Base-by-base conservation (phyloP, 768 basidiomycete genomes). In the Lactarius sp. region DNA sequence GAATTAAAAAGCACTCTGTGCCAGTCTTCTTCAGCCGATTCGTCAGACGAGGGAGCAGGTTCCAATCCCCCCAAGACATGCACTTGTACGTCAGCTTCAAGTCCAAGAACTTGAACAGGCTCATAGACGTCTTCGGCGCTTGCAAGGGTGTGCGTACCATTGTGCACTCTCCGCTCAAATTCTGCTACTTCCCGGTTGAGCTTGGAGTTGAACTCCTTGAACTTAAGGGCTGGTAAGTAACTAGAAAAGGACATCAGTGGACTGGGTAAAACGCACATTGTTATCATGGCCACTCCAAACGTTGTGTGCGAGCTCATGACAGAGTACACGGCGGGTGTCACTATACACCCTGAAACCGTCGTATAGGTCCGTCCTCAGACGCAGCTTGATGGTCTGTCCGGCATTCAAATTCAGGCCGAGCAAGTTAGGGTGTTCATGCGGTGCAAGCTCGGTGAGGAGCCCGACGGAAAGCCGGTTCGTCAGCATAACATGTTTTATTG, bases 231-330 rank as follows among this genome's bases (percentile, higher is more conserved):
- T 36, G 33, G 34, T 34, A 16, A 39, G 16, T 33, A 31, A 34
- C 20, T 36, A 13, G 9, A 39, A 52, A 14, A n/a, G n/a, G 5
- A 6, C 16, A 7, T 20, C 10, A 53, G 14, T 20, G 41, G 31
- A 20, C 7, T n/a, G 36, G 50, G 44, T 39, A 52, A 52, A 22
- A 77, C 86, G 70, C 65, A 89, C 90, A 65, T 88, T 83, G 56
- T 90, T 79, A 69, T 87, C 85, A 68, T 92, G 89, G 65, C 85
- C 83, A 4, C 82, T 77, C 82, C 84, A 88, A 0, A 87, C 80
- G 68, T 90, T 91, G 71, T 92, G 89, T 22, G 88, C 76, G 42
- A 91, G 74, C 70, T 91, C 90, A 71, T 92, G 90, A 68, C 88
- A 90, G 3, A 91, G 77, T 44, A 90, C 87, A 14, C 81, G 77